Base-by-base conservation (phyloP, 345 rosid species). In the Adansonia digitata region DNA sequence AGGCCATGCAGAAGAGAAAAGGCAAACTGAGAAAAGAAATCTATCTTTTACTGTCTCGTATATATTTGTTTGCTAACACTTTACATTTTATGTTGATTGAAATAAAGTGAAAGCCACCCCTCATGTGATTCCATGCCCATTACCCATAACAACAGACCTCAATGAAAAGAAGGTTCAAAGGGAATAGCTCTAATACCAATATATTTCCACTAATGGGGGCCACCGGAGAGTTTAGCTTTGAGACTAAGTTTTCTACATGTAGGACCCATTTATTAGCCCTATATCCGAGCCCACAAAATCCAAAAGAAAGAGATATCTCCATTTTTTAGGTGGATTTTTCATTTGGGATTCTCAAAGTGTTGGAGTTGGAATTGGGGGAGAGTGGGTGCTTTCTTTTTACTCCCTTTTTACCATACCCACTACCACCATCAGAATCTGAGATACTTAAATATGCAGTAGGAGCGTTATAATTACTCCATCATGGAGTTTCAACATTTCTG, bases 271-370 rank as follows among this genome's bases (percentile, higher is more conserved):
- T 62, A 43, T 70, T 45, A 56, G 52, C 69, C 51, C 78, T 77
- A 46, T 35, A 72, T 77, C 37, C 56, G 81, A 83, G 80, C 88
- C 91, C 86, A 88, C 91, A 84, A 86, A 83, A 88, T 90, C 91
- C 83, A 71, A 75, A 67, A 78, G 89, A 87, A 87, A 85, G 86
- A 82, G 83, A 81, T 69, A 82, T 86, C 84, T 82, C 85, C 82
- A 75, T 75, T 80, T 78, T 84, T 82, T 66, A 77, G 74, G 85
- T 77, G 77, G 78, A 77, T 84, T 75, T 84, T 79, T 77, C 76
- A 74, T 59, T 66, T 69, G 77, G 61, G 61, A 77, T 79, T 74
- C 63, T 59, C 77, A 22, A 45, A 29, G 74, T 71, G 77, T 73
- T 69, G 83, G 81, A n/a, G n/a, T n/a, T n/a, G n/a, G n/a, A n/a